Base-by-base conservation (phyloP, 2,329 filamentous ascomycete genomes). In the Exophiala mesophila region DNA sequence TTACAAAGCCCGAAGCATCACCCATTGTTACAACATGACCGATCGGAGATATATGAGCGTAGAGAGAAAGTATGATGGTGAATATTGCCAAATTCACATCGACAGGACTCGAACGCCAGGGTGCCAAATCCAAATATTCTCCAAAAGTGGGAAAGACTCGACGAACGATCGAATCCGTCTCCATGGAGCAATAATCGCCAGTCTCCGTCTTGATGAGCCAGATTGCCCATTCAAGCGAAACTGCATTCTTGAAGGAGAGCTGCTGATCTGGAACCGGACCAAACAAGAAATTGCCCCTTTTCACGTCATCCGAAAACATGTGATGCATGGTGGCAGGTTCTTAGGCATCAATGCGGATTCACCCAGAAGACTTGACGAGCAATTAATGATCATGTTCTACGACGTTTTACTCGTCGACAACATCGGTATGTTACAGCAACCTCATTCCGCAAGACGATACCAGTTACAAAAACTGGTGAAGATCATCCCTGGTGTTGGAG, bases 141-240 rank as follows among this genome's bases (percentile, higher is more conserved):
- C 88, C 7, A 96, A 95, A 60, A 92, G 87, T 56, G 87, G 88
- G 44, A 94, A 92, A 59, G 86, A 95, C 53, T 90, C 88, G 32
- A 95, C 88, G 0, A 59, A 67, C 38, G 88, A 94, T 60, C 76
- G 84, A 23, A 54, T 62, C 8, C 70, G 68, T 1, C 62, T 94
- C 16, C 80, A 85, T 41, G 71, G 73, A 2, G 73, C 73, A 1
- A 79, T 95, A 42, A 70, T 73, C 29, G 67, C 78, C 3, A 82
- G 82, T 3, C 66, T 94, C 4, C 71, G 70, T 5, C 70, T 94
- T 23, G 79, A 79, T 3, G 64, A 66, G 1, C 48, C 70, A 0
- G 68, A 72, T 5, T 83, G 83, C 58, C 73, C 66, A 8, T 63
- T 94, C 50, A 73, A 71, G 18, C 67, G 65, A 5, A 73, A 74